Conservation (phyloP, 108 stramenopile species). For the Cyclotella distinguenda region DNA sequence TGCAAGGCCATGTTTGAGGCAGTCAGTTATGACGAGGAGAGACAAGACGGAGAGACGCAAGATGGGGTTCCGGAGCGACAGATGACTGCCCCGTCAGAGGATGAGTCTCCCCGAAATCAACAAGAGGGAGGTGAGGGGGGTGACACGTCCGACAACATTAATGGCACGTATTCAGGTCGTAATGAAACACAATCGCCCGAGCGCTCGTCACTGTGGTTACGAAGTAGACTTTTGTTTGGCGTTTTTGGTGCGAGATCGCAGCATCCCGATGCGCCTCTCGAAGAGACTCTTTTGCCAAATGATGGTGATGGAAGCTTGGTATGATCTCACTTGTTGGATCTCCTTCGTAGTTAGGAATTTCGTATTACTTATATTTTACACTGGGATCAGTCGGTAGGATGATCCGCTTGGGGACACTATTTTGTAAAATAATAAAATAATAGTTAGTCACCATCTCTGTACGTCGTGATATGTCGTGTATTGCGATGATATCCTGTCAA, state of each 20-base stretch:
- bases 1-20: constrained; percentile 72
- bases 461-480: too few relatives aligned
- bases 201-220: background rate
- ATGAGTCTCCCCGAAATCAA: background rate
- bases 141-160: background rate
- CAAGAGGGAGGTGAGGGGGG: background rate
- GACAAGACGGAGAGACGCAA: constrained; percentile 3
- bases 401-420: too few relatives aligned
- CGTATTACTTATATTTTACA: background rate
- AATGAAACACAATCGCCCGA: background rate
- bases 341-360: background rate
- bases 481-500: too few relatives aligned
- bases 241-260: constrained; percentile 1
- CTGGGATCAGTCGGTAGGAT: too few relatives aligned
- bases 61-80: background rate
- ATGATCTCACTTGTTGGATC: background rate
- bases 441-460: too few relatives aligned
- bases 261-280: constrained; percentile 7
- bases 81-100: background rate
- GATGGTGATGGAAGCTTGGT: constrained; percentile 1
- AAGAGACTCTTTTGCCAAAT: constrained; percentile 22
- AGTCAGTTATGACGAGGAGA: constrained; percentile 29
- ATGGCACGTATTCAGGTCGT: too few relatives aligned
- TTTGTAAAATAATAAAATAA: too few relatives aligned
- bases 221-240: constrained; percentile 10